A percentile compares a stretch with the other conserved stretches of the same genome.
These are phyloP conservation scores for Phialophora verrucosa DNA, from an alignment of 2,329 filamentous ascomycete genomes.

Conservation along the genomic window DNA sequence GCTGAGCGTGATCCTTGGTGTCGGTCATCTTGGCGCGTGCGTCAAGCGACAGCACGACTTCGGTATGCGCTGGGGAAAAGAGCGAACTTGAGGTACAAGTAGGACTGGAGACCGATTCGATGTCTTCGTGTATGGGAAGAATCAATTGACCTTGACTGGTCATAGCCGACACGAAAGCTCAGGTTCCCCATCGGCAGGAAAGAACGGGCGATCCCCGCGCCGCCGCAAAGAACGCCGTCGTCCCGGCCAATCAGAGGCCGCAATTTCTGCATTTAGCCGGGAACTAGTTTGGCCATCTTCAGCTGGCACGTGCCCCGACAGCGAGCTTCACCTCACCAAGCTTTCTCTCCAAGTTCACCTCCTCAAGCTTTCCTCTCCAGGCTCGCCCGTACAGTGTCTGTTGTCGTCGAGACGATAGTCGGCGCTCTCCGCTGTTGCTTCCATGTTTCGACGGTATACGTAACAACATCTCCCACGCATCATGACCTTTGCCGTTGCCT, in stretches of 20 bases:
- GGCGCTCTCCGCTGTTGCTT: too few relatives aligned
- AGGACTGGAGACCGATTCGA: background rate
- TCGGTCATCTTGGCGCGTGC: constrained; percentile 15
- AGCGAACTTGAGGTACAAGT: background rate
- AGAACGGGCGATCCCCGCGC: background rate
- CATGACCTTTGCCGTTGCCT: too few relatives aligned
- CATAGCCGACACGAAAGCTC: background rate
- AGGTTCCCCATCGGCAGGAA: background rate
- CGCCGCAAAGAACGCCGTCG: background rate
- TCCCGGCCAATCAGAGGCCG: constrained; percentile 1
- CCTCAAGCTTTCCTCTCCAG: too few relatives aligned
- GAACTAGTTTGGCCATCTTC: background rate
- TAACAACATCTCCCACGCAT: too few relatives aligned
- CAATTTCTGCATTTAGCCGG: constrained; percentile 6
- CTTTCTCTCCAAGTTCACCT: too few relatives aligned
- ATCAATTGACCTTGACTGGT: background rate
- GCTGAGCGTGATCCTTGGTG: constrained; percentile 19
- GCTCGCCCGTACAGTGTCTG: too few relatives aligned
- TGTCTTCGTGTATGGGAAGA: background rate
- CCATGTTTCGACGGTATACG: too few relatives aligned
- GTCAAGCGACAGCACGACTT: background rate
- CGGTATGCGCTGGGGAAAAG: background rate
- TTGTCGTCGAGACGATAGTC: too few relatives aligned
- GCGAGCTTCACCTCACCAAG: too few relatives aligned
- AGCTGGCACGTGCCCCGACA: background rate